Base-by-base conservation (phyloP, 495 filamentous ascomycete genomes). In the Saxophila tyrrhenica region DNA sequence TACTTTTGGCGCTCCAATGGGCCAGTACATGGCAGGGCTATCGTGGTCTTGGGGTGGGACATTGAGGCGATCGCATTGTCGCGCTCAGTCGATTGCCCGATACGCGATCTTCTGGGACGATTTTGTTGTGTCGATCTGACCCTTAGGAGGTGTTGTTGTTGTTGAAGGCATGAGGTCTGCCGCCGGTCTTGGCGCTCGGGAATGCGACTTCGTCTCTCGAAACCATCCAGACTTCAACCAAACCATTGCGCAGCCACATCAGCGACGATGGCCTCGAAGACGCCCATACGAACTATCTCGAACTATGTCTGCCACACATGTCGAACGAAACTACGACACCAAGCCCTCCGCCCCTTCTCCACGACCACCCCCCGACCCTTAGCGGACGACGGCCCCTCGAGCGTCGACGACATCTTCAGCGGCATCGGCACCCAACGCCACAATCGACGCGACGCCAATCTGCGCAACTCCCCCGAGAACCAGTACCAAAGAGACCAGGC, bases 1-100 rank as follows among this genome's bases (percentile, higher is more conserved):
- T 64, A 94, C 84, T 70, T 82, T 77, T 56, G 90, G 89, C 57
- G 89, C 86, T 68, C 88, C 89, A 72, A 92, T 77, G 62, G 91
- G 91, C 91, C 91, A 96, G 77, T 96, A 96, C 90, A 96, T 96
- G 77, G 78, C 77, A 51, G 29, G 20, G n/a, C 10, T 47, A 39
- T 51, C 49, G 35, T 42, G 19, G 21, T 48, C 3, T 9, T 35
- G 5, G 7, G 41, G 15, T 17, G 41, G 19, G 19, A 21, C 41
- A 44, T 44, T 17, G 15, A 44, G 41, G 41, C 41, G 41, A 21
- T 44, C 16, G 15, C 41, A 44, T 44, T 17, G 41, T 44, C 19
- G 41, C 41, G 16, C 29, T 35, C 29, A 35, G n/a, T n/a, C n/a
- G n/a, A n/a, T n/a, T n/a, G n/a, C n/a, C n/a, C n/a, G n/a, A n/a